Evolutionary conservation across 2,329 filamentous ascomycete genomes (phyloP).

Genomic region (Alternaria burnsii): DNA sequence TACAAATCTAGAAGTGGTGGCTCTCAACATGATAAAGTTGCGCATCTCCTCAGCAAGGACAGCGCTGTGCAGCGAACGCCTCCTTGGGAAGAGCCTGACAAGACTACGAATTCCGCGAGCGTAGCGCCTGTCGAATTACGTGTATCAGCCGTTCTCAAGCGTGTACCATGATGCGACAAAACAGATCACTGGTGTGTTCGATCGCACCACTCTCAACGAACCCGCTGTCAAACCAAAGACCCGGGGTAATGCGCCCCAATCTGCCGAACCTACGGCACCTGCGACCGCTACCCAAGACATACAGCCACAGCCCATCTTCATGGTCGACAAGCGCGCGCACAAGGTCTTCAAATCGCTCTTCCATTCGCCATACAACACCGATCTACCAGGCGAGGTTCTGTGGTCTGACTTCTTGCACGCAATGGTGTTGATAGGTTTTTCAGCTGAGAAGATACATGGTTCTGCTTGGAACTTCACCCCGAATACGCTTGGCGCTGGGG

Average conservation of each 20-base stretch:
- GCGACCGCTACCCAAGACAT: neutral
- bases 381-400: conserved; percentile 58
- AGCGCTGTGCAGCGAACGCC: conserved; percentile 59
- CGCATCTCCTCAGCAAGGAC: conserved; percentile 33
- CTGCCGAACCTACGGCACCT: neutral
- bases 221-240: conserved; percentile 18
- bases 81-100: conserved; percentile 55
- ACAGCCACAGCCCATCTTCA: conserved; percentile 27
- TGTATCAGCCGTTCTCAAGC: conserved; percentile 15
- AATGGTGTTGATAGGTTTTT: conserved; percentile 61
- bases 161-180: conserved; percentile 15
- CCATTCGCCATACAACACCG: conserved; percentile 45
- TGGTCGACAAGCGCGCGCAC: conserved; percentile 41
- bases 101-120: neutral
- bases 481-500: conserved; percentile 49
- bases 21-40: conserved; percentile 18
- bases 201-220: conserved; percentile 5
- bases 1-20: conserved; percentile 7
- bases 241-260: conserved; percentile 4
- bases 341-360: conserved; percentile 57
- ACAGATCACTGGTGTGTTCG: conserved; percentile 16
- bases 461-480: conserved; percentile 68
- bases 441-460: conserved; percentile 65
- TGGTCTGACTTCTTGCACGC: conserved; percentile 66
- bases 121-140: conserved; percentile 5